Conservation (phyloP, 2,329 filamentous ascomycete genomes). For the Epichloe sp. region DNA sequence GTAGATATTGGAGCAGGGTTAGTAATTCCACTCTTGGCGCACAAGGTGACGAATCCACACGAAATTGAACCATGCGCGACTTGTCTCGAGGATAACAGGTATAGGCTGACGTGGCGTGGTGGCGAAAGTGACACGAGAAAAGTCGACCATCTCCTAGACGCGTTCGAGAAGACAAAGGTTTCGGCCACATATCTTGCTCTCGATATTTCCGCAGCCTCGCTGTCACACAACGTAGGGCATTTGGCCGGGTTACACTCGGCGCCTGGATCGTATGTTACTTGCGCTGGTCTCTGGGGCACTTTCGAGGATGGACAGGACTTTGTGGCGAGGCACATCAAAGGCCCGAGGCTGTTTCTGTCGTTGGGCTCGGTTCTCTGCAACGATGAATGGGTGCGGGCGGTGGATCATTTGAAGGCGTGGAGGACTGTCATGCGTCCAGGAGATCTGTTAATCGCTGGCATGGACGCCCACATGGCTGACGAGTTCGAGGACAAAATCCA, state of each 20-base stretch:
- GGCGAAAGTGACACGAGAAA: conserved; percentile 25
- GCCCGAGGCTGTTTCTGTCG: conserved; percentile 25
- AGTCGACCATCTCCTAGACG: conserved; percentile 23
- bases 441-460: conserved; percentile 26
- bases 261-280: conserved; percentile 16
- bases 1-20: conserved; percentile 30
- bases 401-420: conserved; percentile 24
- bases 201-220: conserved; percentile 25
- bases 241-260: conserved; percentile 17
- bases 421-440: conserved; percentile 19
- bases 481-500: conserved; percentile 24
- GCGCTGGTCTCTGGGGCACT: conserved; percentile 27
- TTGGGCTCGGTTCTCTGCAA: conserved; percentile 30
- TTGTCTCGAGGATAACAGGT: no score
- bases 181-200: conserved; percentile 24
- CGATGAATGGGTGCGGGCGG: conserved; percentile 23
- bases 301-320: conserved; percentile 23
- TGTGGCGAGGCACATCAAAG: conserved; percentile 14
- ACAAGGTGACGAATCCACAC: neutral
- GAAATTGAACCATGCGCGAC: no score
- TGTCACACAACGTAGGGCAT: conserved; percentile 21
- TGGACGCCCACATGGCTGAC: conserved; percentile 26
- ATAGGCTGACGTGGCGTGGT: neutral
- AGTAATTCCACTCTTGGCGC: conserved; percentile 9
- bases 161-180: conserved; percentile 18